Percentiles rank a stretch among this genome's conserved stretches.
Conservation (phyloP, 352 stramenopile species). For the Phytophthora hybrid region DNA sequence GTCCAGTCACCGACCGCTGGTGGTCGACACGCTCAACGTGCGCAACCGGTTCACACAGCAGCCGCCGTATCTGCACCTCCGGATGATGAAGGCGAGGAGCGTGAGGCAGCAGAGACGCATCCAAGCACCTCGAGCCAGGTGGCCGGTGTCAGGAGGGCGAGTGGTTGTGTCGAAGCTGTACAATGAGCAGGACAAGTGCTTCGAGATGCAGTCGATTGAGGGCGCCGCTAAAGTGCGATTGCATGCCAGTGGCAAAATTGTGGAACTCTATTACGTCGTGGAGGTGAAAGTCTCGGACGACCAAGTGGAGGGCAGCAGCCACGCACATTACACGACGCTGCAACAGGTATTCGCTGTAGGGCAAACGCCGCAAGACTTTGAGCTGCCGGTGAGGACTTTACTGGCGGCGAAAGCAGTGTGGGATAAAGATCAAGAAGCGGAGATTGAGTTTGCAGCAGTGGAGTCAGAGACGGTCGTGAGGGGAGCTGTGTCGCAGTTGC, state of each 20-base stretch:
- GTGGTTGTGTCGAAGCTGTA: slow-evolving; percentile 40
- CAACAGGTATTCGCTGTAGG: slow-evolving; percentile 52
- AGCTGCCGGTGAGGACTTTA: slow-evolving; percentile 49
- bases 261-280: slow-evolving; percentile 48
- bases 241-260: slow-evolving; percentile 45
- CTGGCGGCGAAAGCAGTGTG: slow-evolving; percentile 39
- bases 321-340: slow-evolving; percentile 54
- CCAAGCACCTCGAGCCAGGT: slow-evolving; percentile 34
- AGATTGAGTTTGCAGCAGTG: slow-evolving; percentile 38
- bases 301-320: slow-evolving; percentile 10
- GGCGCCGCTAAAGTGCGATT: slow-evolving; percentile 56
- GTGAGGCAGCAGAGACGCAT: slow-evolving; percentile 38
- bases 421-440: slow-evolving; percentile 25
- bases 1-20: slow-evolving; percentile 52
- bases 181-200: slow-evolving; percentile 43
- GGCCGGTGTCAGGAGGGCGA: slow-evolving; percentile 25
- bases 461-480: slow-evolving; percentile 4
- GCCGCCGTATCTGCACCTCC: slow-evolving; percentile 57
- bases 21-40: slow-evolving; percentile 52
- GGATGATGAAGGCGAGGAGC: slow-evolving; percentile 18
- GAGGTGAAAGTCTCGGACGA: slow-evolving; percentile 45
- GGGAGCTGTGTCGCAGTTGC: slow-evolving; percentile 34
- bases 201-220: slow-evolving; percentile 77
- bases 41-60: slow-evolving; percentile 59
- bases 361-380: slow-evolving; percentile 45